Conservation (phyloP, 2,329 filamentous ascomycete genomes). For the Arthrinium phaeospermum region DNA sequence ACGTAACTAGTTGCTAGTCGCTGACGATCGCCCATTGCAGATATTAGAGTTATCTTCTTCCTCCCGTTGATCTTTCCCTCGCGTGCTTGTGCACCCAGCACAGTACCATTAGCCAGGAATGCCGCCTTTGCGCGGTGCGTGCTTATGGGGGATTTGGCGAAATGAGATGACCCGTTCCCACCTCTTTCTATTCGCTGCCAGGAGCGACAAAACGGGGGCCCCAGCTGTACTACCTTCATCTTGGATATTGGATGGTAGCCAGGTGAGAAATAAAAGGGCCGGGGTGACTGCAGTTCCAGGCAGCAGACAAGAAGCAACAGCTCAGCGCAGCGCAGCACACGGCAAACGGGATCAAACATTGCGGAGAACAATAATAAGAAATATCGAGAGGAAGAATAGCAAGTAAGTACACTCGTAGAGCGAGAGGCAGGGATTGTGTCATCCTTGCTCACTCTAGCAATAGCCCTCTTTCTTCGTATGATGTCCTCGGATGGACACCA, state of each 20-base stretch:
- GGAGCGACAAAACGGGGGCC: background rate
- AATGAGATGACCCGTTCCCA: background rate
- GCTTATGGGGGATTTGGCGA: background rate
- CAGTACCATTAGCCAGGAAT: background rate
- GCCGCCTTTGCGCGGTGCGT: background rate
- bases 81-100: background rate
- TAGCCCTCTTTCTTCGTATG: background rate
- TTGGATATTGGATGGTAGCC: too few species aligned
- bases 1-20: background rate
- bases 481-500: background rate
- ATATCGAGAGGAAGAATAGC: background rate
- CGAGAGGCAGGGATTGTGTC: background rate
- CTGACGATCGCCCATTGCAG: background rate
- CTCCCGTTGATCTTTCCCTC: background rate
- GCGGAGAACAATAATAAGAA: background rate
- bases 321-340: background rate
- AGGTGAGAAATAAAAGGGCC: background rate
- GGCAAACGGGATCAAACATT: background rate
- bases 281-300: background rate
- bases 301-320: background rate
- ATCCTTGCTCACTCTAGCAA: background rate
- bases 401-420: too few species aligned
- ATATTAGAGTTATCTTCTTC: constrained; percentile 16
- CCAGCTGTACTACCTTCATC: background rate
- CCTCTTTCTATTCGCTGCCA: background rate